Evolutionary conservation across 768 basidiomycete genomes (phyloP).

Genomic region (Leccinum olivaceopallidum): DNA sequence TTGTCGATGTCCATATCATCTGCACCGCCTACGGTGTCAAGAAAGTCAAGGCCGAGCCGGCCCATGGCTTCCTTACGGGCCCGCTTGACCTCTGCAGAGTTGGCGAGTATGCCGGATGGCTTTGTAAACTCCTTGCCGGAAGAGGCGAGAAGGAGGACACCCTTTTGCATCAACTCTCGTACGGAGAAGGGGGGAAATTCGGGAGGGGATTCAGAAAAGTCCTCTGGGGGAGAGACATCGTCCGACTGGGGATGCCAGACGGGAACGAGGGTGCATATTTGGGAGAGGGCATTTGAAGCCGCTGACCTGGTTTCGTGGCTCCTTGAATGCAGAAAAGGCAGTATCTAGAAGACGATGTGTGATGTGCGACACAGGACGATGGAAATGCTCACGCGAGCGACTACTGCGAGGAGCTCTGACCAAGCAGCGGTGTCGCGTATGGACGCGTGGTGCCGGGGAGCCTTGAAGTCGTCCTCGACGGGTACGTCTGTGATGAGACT

Average conservation of each 20-base stretch:
- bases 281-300: slow-evolving; percentile 83
- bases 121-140: slow-evolving; percentile 91
- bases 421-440: slow-evolving; percentile 74
- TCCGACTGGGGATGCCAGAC: slow-evolving; percentile 56
- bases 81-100: slow-evolving; percentile 77
- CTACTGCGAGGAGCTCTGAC: slow-evolving; percentile 88
- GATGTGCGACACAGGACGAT: background rate
- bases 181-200: slow-evolving; percentile 79
- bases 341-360: slow-evolving; percentile 51
- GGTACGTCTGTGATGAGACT: slow-evolving; percentile 81
- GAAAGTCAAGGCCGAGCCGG: slow-evolving; percentile 83
- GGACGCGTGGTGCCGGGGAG: slow-evolving; percentile 53
- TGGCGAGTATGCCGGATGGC: slow-evolving; percentile 69
- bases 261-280: slow-evolving; percentile 84
- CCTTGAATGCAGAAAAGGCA: slow-evolving; percentile 89
- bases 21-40: slow-evolving; percentile 65
- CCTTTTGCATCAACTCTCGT: slow-evolving; percentile 70
- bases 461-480: slow-evolving; percentile 76
- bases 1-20: slow-evolving; percentile 88
- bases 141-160: slow-evolving; percentile 81
- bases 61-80: slow-evolving; percentile 89
- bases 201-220: slow-evolving; percentile 38
- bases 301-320: slow-evolving; percentile 91
- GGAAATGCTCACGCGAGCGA: slow-evolving; percentile 66
- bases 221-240: slow-evolving; percentile 25